Conservation (phyloP, 176 grass and related monocot species). For the Pontederia paniculata region DNA sequence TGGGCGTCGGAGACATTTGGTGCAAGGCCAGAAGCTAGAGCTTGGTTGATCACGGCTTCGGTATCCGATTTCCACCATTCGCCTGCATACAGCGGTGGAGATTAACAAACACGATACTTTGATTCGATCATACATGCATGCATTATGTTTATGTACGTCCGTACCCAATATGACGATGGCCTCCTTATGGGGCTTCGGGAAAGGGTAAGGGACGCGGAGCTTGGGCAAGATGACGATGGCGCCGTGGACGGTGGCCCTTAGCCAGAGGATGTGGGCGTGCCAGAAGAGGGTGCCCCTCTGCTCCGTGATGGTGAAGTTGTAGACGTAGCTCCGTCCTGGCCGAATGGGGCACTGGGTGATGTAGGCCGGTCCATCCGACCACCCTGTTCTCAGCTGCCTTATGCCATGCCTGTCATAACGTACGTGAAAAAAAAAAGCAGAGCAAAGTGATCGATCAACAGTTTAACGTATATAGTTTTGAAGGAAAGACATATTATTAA, state of each 20-base stretch:
- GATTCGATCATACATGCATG: neutral
- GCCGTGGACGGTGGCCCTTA: slow-evolving; percentile 54
- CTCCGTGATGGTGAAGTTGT: slow-evolving; percentile 71
- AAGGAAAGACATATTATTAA: neutral
- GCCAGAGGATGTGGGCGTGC: slow-evolving; percentile 85
- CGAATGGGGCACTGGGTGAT: slow-evolving; percentile 18
- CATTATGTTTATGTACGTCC: neutral
- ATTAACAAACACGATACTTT: neutral
- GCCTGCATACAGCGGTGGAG: slow-evolving; percentile 7
- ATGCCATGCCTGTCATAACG: slow-evolving; percentile 47
- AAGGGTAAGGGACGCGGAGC: slow-evolving; percentile 46
- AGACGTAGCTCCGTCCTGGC: slow-evolving; percentile 56
- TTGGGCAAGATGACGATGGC: slow-evolving; percentile 71
- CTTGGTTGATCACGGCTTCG: slow-evolving; percentile 53
- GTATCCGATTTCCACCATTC: slow-evolving; percentile 76
- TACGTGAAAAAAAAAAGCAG: neutral
- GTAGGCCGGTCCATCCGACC: slow-evolving; percentile 23
- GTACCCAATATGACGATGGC: slow-evolving; percentile 49
- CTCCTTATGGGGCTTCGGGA: slow-evolving; percentile 51
- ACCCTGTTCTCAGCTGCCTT: slow-evolving; percentile 57
- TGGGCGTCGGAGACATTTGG: slow-evolving; percentile 51
- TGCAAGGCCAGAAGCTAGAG: slow-evolving; percentile 34
- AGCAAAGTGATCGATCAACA: no score
- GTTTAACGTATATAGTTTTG: neutral
- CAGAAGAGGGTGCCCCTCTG: slow-evolving; percentile 87